Percentiles rank a stretch among this genome's conserved stretches.
Conservation (phyloP, 306 rosid genomes). For the Corylus heterophylla region DNA sequence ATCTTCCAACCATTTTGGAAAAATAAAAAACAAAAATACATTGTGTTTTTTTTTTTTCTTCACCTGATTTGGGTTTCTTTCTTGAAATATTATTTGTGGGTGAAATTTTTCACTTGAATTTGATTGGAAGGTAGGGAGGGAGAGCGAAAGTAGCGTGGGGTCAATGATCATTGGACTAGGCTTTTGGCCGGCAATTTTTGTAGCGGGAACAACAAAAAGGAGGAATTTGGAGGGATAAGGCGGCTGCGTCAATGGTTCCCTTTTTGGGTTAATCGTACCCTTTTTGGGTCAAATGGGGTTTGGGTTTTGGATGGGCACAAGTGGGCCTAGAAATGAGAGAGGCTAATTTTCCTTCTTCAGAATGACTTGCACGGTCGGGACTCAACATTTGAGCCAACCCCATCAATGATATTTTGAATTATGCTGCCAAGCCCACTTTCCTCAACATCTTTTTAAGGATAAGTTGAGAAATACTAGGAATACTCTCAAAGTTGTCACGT, state of each 20-base stretch:
- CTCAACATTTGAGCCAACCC: background rate
- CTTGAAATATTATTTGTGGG: background rate
- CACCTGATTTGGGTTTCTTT: background rate
- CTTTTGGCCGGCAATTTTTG: background rate
- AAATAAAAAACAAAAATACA: background rate
- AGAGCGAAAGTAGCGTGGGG: background rate
- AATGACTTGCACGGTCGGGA: background rate
- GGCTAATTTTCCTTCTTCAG: background rate
- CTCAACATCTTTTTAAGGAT: too few species aligned
- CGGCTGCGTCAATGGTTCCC: too few species aligned
- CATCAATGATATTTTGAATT: too few species aligned
- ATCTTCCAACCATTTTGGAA: background rate
- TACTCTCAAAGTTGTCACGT: too few species aligned
- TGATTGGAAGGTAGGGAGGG: conserved; percentile 6
- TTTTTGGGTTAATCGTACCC: too few species aligned
- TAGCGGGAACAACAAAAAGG: background rate
- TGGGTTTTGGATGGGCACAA: background rate
- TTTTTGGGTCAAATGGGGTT: background rate
- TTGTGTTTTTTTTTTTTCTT: background rate
- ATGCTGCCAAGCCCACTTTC: too few species aligned
- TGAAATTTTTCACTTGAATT: background rate
- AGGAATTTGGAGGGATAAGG: background rate
- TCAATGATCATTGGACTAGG: background rate
- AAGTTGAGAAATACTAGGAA: too few species aligned
- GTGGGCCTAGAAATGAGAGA: too few species aligned